Conservation (phyloP, 768 basidiomycete species). For the Lactifluus subvellereus region DNA sequence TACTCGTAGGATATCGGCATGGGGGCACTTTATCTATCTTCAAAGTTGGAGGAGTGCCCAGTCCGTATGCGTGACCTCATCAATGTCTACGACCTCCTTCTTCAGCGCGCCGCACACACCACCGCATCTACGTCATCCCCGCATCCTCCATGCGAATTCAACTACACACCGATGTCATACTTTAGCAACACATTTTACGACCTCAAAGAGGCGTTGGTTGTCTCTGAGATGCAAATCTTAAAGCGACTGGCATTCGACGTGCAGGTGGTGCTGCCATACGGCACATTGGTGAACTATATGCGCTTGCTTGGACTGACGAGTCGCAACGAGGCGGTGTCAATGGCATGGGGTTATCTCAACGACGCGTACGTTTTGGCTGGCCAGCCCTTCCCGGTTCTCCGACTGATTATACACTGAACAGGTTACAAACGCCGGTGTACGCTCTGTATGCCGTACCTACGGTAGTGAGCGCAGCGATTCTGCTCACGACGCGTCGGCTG, state of each 20-base stretch:
- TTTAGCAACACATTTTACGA: constrained; percentile 89
- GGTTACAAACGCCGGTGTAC: constrained; percentile 90
- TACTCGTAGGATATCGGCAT: constrained; percentile 68
- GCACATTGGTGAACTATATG: constrained; percentile 91
- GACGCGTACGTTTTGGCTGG: constrained; percentile 66
- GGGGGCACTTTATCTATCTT: constrained; percentile 83
- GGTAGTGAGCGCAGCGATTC: constrained; percentile 85
- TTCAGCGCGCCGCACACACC: constrained; percentile 63
- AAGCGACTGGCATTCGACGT: constrained; percentile 96
- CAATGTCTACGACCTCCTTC: constrained; percentile 86
- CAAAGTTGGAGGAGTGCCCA: constrained; percentile 90
- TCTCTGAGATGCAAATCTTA: constrained; percentile 95
- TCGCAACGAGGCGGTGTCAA: constrained; percentile 61
- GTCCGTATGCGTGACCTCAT: constrained; percentile 90
- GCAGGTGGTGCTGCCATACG: constrained; percentile 88
- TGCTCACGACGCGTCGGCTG: constrained; percentile 71
- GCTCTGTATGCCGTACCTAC: constrained; percentile 84
- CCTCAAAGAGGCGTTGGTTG: constrained; percentile 87
- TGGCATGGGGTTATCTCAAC: constrained; percentile 93
- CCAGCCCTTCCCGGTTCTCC: constrained; percentile 4
- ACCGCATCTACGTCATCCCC: constrained; percentile 36
- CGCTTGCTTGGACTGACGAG: constrained; percentile 80
- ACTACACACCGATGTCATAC: constrained; percentile 83
- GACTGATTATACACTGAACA: constrained; percentile 31
- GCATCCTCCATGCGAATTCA: constrained; percentile 35